Percentiles rank a stretch among this genome's conserved stretches.
These are phyloP conservation scores for Mucor racemosus DNA, from an alignment of 371 early-diverging fungal species.

Conservation along the genomic window DNA sequence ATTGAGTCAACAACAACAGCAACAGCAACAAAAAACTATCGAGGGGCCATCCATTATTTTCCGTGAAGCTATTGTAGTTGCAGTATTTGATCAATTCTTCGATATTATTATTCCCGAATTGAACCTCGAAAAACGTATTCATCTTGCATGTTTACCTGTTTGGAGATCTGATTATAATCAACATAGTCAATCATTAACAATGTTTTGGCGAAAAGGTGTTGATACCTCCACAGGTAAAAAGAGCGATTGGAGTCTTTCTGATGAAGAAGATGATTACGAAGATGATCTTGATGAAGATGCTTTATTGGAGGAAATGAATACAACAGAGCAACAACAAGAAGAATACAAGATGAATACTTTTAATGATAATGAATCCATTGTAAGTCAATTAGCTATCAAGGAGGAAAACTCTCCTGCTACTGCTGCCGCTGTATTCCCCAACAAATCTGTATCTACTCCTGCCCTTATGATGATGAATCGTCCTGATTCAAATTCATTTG, in stretches of 20 bases:
- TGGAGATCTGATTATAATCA: slow-evolving; percentile 45
- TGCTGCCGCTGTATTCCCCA: slow-evolving; percentile 4
- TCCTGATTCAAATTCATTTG: slow-evolving; percentile 17
- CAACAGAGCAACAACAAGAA: slow-evolving; percentile 16
- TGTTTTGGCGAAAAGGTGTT: slow-evolving; percentile 61
- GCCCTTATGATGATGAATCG: slow-evolving; percentile 19
- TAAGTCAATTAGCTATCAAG: slow-evolving; percentile 15
- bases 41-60: slow-evolving; percentile 34
- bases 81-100: slow-evolving; percentile 52
- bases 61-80: slow-evolving; percentile 49
- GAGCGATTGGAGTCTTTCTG: slow-evolving; percentile 36
- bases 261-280: slow-evolving; percentile 50
- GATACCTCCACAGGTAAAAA: slow-evolving; percentile 44
- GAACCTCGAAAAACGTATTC: slow-evolving; percentile 64
- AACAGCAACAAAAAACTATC: slow-evolving; percentile 7
- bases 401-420: neutral
- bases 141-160: slow-evolving; percentile 48
- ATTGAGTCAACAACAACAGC: slow-evolving; percentile 24
- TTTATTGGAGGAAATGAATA: slow-evolving; percentile 31
- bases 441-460: slow-evolving; percentile 26
- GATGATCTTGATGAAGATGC: slow-evolving; percentile 22
- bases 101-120: slow-evolving; percentile 66
- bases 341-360: slow-evolving; percentile 6
- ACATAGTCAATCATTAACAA: slow-evolving; percentile 42
- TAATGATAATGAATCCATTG: slow-evolving; percentile 11